Conservation (phyloP, 75 land plant species). For the Cryptomeria japonica region DNA sequence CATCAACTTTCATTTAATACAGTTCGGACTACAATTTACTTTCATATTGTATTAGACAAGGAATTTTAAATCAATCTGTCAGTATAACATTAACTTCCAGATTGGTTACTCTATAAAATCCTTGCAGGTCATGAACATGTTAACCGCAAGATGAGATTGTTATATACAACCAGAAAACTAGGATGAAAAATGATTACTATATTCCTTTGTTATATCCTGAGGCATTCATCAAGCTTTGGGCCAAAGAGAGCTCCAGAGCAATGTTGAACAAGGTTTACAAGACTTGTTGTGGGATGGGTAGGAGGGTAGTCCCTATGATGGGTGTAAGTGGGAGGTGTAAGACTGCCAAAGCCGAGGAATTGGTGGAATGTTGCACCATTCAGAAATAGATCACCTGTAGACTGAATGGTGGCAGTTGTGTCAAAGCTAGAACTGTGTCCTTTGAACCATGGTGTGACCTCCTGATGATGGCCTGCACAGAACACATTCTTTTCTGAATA, state of each 20-base stretch:
- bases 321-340: background rate
- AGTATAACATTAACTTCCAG: too few species aligned
- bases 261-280: background rate
- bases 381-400: slow-evolving; percentile 26
- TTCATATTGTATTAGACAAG: too few species aligned
- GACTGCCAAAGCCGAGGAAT: slow-evolving; percentile 1
- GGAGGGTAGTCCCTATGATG: background rate
- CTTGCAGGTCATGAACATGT: too few species aligned
- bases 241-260: slow-evolving; percentile 17
- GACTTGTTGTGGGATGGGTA: background rate
- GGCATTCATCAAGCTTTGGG: background rate
- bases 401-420: slow-evolving; percentile 22
- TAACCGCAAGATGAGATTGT: too few species aligned
- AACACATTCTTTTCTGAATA: slow-evolving; percentile 43
- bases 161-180: background rate
- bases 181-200: background rate
- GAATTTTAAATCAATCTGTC: too few species aligned
- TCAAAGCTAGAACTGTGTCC: slow-evolving; percentile 17
- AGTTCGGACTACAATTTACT: too few species aligned
- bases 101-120: too few species aligned
- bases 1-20: too few species aligned
- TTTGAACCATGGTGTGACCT: slow-evolving; percentile 45
- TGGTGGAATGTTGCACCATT: slow-evolving; percentile 42
- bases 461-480: slow-evolving; percentile 17
- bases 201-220: background rate